These are phyloP conservation scores for Tetradesmus obliquus DNA, from an alignment of 139 green algal genomes.

Conservation along the genomic window DNA sequence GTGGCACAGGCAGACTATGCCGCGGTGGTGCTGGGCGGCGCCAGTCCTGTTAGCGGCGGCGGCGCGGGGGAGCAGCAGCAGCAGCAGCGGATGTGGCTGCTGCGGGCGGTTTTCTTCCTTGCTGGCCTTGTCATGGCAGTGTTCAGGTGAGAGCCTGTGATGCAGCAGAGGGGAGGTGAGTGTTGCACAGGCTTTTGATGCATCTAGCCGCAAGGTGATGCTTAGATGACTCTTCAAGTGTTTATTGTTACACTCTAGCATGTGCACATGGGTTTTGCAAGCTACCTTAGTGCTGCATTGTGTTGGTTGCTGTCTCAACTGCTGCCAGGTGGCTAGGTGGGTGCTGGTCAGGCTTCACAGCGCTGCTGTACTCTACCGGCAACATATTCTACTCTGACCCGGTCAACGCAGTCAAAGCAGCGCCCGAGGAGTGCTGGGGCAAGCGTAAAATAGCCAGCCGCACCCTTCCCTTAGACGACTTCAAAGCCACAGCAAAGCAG, in stretches of 20 bases:
- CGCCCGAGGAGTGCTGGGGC: neutral
- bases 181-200: no score
- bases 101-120: neutral
- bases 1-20: neutral
- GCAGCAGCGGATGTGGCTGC: neutral
- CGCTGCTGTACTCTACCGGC: neutral
- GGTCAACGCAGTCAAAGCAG: slow-evolving; percentile 29
- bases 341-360: neutral
- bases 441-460: neutral
- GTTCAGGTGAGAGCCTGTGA: neutral
- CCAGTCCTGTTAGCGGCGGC: neutral
- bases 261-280: no score
- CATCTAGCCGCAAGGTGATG: no score
- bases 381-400: neutral
- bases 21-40: neutral
- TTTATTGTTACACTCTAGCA: no score
- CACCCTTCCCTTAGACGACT: slow-evolving; percentile 8
- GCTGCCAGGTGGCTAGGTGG: neutral
- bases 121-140: neutral
- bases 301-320: neutral
- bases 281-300: no score
- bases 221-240: no score
- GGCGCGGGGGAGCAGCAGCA: neutral
- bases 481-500: neutral
- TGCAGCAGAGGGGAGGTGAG: no score